A percentile compares a stretch with the other conserved stretches of the same genome.
These are phyloP conservation scores for Dysphania ambrosioides DNA, from an alignment of 148 eudicot genomes.

Conservation along the genomic window DNA sequence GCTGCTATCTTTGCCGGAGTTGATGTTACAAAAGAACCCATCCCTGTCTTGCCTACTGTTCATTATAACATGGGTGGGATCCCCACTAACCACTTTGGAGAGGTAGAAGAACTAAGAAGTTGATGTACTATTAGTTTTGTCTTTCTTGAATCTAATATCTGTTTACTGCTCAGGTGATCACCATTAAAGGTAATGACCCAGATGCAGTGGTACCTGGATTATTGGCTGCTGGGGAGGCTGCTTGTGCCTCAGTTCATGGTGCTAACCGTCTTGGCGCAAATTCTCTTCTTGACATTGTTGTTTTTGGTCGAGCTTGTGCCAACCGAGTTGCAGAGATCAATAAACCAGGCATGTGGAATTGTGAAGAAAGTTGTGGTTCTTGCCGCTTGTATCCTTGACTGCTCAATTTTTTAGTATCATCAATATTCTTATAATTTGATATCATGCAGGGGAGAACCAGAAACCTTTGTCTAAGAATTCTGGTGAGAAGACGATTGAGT, in stretches of 20 bases:
- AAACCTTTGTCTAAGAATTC: constrained; percentile 82
- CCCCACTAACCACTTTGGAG: constrained; percentile 93
- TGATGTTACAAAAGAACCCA: constrained; percentile 98
- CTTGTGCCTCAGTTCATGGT: constrained; percentile 99
- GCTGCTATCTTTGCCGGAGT: constrained; percentile 99
- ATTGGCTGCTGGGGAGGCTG: constrained; percentile 98
- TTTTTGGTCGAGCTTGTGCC: constrained; percentile 96
- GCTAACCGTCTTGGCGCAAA: constrained; percentile 98
- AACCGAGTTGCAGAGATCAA: constrained; percentile 90
- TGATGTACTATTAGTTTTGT: background rate
- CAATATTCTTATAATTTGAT: constrained; percentile 8
- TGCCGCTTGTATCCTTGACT: background rate
- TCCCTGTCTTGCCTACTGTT: constrained; percentile 97
- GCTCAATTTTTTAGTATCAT: background rate
- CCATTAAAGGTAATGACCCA: constrained; percentile 75
- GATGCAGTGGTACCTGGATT: constrained; percentile 91
- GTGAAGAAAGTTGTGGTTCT: background rate
- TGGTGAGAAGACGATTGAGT: constrained; percentile 83
- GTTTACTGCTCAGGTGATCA: constrained; percentile 58
- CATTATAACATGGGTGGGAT: constrained; percentile 99
- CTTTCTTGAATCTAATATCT: constrained; percentile 2
- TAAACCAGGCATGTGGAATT: constrained; percentile 55
- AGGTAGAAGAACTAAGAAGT: constrained; percentile 43
- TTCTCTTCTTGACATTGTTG: constrained; percentile 99
- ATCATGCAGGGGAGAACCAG: constrained; percentile 72